Base-by-base conservation (phyloP, 2,329 filamentous ascomycete species). In the Grosmannia huntii region DNA sequence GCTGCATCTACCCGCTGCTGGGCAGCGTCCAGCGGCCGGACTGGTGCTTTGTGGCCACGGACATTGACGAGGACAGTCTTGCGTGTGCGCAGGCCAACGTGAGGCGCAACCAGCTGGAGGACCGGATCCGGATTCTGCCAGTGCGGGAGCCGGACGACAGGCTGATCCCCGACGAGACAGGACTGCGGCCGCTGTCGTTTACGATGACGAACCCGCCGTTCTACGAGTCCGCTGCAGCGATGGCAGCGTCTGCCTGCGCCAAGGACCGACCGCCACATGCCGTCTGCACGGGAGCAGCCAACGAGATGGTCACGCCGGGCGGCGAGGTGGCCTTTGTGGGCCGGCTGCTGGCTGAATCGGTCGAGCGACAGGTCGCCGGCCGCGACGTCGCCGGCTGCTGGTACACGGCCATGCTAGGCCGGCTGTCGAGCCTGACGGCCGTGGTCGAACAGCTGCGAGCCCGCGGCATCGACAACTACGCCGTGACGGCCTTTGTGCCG, bases 151-250 rank as follows among this genome's bases (percentile, higher is more conserved):
- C 25, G 4, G 48, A 41, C 11, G 59, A 80, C 79, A 41, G 65
- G 0, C 72, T 96, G 1, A 77, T 97, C 6, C 84, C 87, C 0
- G 67, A 67, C 80, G n/a, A 19, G 16, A 27, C 7, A 5, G 27
- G 7, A 10, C 11, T 9, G 9, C 14, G 21, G 41, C n/a, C 25
- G 25, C 14, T 95, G 50, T 85, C 92, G 67, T 96, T 97, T 68
- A 84, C 82, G 60, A 95, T 97, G 84, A 92, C 87, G 62, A 99
- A 99, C 64, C 94, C 94, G 0, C 94, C 94, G 0, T 99, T 99
- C 72, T 97, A 96, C 73, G 71, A 76, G n/a, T 90, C 88, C 0
- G 73, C 79, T 3, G 71, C 77, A 5, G 90, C 95, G 55, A 81
- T 96, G 70, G 64, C 78, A 3, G 72, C 75, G 4, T 86, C 85